Conservation (phyloP, 2,329 filamentous ascomycete species). For the Lizonia empirigonia region DNA sequence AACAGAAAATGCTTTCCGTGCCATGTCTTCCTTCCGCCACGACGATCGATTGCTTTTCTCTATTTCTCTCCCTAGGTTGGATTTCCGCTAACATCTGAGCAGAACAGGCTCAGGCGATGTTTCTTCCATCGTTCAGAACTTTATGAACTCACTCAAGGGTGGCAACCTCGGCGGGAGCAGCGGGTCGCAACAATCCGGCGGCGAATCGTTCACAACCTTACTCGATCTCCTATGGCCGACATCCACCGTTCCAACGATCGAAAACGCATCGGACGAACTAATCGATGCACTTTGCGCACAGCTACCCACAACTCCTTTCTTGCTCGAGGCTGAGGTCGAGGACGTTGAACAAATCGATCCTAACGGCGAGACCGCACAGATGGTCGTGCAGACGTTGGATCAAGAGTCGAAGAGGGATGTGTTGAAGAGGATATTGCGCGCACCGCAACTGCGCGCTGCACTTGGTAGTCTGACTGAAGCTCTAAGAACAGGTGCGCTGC, state of each 20-base stretch:
- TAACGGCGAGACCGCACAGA: slow-evolving; percentile 69
- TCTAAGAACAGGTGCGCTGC: slow-evolving; percentile 85
- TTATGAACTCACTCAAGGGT: slow-evolving; percentile 79
- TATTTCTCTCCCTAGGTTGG: slow-evolving; percentile 11
- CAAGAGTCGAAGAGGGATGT: slow-evolving; percentile 79
- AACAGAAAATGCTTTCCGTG: slow-evolving; percentile 42
- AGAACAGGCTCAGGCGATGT: slow-evolving; percentile 67
- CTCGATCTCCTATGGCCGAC: slow-evolving; percentile 81
- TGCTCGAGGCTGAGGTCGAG: slow-evolving; percentile 72
- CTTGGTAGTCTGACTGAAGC: slow-evolving; percentile 84
- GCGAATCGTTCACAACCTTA: slow-evolving; percentile 79
- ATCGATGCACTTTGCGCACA: slow-evolving; percentile 77
- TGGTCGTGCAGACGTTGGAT: slow-evolving; percentile 75
- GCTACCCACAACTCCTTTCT: slow-evolving; percentile 77
- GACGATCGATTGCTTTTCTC: slow-evolving; percentile 30
- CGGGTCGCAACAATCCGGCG: slow-evolving; percentile 42
- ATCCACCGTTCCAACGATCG: slow-evolving; percentile 77
- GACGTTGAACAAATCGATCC: slow-evolving; percentile 69
- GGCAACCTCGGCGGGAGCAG: slow-evolving; percentile 49
- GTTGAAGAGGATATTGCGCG: slow-evolving; percentile 80
- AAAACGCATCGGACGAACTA: slow-evolving; percentile 66
- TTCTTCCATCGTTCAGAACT: slow-evolving; percentile 80
- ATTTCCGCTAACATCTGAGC: slow-evolving; percentile 30
- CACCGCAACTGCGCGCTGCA: slow-evolving; percentile 89
- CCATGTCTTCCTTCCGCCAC: slow-evolving; percentile 35